Conservation (phyloP, 176 grass and related monocot species). For the Ensete ventricosum region DNA sequence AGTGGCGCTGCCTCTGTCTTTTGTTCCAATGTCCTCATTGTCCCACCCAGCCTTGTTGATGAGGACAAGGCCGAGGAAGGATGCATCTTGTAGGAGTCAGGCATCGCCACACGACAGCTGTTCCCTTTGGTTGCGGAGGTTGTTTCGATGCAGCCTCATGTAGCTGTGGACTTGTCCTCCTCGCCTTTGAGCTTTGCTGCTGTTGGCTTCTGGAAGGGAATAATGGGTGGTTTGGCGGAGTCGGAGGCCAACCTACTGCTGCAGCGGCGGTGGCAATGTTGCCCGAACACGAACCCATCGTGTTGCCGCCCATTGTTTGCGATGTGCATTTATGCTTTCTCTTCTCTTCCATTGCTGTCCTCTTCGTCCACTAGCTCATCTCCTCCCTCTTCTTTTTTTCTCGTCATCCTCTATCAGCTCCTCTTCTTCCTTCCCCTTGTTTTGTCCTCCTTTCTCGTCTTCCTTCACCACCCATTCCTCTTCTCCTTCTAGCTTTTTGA, state of each 20-base stretch:
- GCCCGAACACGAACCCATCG: no score
- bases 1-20: constrained; percentile 21
- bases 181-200: constrained; percentile 20
- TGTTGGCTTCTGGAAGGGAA: constrained; percentile 12
- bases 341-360: no score
- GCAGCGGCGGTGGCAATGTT: neutral
- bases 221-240: neutral
- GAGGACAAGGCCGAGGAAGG: constrained; percentile 14
- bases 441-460: no score
- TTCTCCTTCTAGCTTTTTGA: no score
- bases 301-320: no score
- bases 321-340: no score
- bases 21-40: constrained; percentile 27
- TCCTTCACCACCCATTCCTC: no score
- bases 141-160: neutral
- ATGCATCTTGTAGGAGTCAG: constrained; percentile 1
- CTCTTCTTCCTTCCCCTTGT: no score
- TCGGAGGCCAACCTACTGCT: neutral
- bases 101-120: constrained; percentile 49
- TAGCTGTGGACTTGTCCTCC: neutral
- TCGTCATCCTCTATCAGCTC: no score
- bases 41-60: neutral
- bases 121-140: constrained; percentile 22
- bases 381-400: no score
- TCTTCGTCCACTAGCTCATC: no score